phyloP scores from a whole-genome alignment of 1,139 yeast genomes.

The Spencermartinsiella ligniputridi region DNA sequence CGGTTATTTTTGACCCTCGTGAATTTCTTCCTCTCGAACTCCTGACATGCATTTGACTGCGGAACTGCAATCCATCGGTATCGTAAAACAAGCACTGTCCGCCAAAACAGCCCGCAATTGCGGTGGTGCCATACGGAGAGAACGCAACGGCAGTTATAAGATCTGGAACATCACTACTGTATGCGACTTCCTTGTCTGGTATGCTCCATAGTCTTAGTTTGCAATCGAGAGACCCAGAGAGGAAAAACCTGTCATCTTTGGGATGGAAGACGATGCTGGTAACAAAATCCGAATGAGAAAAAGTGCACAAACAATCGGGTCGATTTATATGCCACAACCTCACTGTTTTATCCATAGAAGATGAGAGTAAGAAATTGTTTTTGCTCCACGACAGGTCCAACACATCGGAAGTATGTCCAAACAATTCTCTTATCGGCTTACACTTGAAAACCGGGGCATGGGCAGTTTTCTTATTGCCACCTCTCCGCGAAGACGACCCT shows the following conservation, averaged over 20 bases:
- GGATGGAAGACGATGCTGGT: slow-evolving; percentile 83
- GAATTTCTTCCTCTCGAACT: slow-evolving; percentile 36
- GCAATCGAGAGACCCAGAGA: slow-evolving; percentile 80
- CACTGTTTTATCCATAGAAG: slow-evolving; percentile 84
- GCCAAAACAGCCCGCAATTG: slow-evolving; percentile 76
- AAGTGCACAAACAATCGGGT: slow-evolving; percentile 56
- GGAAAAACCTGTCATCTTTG: slow-evolving; percentile 78
- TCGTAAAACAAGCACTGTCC: slow-evolving; percentile 64
- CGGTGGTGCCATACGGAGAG: slow-evolving; percentile 62
- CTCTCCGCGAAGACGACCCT: slow-evolving; percentile 5
- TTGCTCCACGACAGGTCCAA: slow-evolving; percentile 83
- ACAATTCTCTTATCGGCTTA: slow-evolving; percentile 56
- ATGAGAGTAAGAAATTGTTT: slow-evolving; percentile 72
- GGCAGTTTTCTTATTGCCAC: slow-evolving; percentile 22
- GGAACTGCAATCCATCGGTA: slow-evolving; percentile 58
- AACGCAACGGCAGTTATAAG: slow-evolving; percentile 67
- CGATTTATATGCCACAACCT: slow-evolving; percentile 82
- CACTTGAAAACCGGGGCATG: slow-evolving; percentile 80
- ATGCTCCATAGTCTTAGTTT: slow-evolving; percentile 80
- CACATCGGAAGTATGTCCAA: slow-evolving; percentile 68
- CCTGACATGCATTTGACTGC: slow-evolving; percentile 52
- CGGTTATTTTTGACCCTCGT: slow-evolving; percentile 34
- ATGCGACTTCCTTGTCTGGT: slow-evolving; percentile 61
- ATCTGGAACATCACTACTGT: slow-evolving; percentile 38
- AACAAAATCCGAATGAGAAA: slow-evolving; percentile 74